Conservation (phyloP, 495 filamentous ascomycete species). For the Penicillium ucsense region DNA sequence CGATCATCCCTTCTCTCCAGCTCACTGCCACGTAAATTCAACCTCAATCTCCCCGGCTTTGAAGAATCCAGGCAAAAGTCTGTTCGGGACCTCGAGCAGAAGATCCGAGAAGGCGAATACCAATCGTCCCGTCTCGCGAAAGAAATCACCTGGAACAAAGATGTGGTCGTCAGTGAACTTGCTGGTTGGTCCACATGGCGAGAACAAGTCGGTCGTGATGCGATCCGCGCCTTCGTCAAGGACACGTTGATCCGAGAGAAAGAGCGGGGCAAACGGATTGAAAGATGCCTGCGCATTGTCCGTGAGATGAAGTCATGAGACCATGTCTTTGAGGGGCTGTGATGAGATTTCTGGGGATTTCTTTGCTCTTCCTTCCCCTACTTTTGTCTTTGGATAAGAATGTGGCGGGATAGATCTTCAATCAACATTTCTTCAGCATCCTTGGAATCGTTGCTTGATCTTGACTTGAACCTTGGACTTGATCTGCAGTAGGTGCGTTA, state of each 20-base stretch:
- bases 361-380: too few species aligned
- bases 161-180: constrained; percentile 82
- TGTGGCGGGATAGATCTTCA: too few species aligned
- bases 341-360: constrained; percentile 5
- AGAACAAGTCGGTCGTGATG: constrained; percentile 62
- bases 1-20: constrained; percentile 54
- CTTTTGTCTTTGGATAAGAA: too few species aligned
- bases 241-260: constrained; percentile 70
- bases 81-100: constrained; percentile 69
- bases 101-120: constrained; percentile 50
- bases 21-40: constrained; percentile 41
- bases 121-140: constrained; percentile 59
- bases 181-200: constrained; percentile 90
- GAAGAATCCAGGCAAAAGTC: constrained; percentile 80
- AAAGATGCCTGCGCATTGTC: constrained; percentile 43
- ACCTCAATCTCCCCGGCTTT: constrained; percentile 46
- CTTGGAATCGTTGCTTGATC: too few species aligned
- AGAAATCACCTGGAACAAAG: constrained; percentile 85
- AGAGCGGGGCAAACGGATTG: constrained; percentile 70
- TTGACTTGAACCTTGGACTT: too few species aligned
- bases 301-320: constrained; percentile 18
- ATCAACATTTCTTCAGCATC: too few species aligned
- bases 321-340: too few species aligned
- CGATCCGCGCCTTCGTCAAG: constrained; percentile 64
- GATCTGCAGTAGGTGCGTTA: too few species aligned